phyloP scores from a whole-genome alignment of 129 eudicot species.

The Tagetes patula region DNA sequence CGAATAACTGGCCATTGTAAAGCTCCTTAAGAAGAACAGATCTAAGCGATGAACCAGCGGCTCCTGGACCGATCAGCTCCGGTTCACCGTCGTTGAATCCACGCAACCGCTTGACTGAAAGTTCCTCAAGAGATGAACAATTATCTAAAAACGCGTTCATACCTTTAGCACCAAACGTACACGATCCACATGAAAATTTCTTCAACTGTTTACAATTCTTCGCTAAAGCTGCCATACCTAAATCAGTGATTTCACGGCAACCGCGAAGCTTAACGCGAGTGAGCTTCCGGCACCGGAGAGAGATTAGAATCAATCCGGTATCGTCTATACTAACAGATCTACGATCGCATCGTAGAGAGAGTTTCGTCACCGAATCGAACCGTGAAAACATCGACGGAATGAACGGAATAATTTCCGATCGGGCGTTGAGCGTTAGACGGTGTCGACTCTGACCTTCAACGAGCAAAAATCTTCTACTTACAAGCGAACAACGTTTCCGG shows the following conservation, averaged over 20 bases:
- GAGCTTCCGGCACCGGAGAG: constrained; percentile 49
- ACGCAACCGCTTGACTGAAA: constrained; percentile 48
- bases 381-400: constrained; percentile 48
- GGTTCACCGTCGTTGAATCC: constrained; percentile 33
- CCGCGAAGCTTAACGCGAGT: constrained; percentile 56
- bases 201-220: constrained; percentile 35
- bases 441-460: constrained; percentile 66
- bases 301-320: constrained; percentile 35
- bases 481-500: constrained; percentile 54
- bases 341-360: constrained; percentile 51
- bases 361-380: constrained; percentile 49
- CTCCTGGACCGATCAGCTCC: constrained; percentile 39
- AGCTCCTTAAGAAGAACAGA: constrained; percentile 36
- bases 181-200: constrained; percentile 52
- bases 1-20: constrained; percentile 30
- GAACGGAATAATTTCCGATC: constrained; percentile 22
- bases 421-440: constrained; percentile 51
- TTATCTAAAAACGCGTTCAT: constrained; percentile 43
- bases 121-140: constrained; percentile 46
- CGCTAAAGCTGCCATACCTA: constrained; percentile 44
- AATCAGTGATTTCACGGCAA: constrained; percentile 44
- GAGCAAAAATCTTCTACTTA: constrained; percentile 48
- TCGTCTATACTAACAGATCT: constrained; percentile 40
- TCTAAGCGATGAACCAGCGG: constrained; percentile 30
- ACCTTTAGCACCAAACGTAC: constrained; percentile 55